Base-by-base conservation (phyloP, 140 eudicot genomes). In the Ambrosia hybrid region DNA sequence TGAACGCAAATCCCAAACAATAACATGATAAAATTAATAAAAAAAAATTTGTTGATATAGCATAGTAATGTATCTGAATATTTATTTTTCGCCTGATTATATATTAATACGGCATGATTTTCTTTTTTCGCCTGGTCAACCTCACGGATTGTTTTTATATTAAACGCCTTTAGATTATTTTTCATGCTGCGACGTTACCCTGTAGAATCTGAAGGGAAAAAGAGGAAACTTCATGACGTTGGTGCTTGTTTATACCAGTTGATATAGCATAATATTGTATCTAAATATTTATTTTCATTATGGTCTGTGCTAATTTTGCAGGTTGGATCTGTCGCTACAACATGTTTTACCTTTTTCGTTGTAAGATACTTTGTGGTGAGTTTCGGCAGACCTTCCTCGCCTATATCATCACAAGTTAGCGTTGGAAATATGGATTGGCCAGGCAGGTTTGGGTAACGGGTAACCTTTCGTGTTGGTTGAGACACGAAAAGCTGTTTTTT, bases 151-250 rank as follows among this genome's bases (percentile, higher is more conserved):
- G 43, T 55, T 61, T 17, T 34, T 61, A 58, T 67, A 57, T 52
- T 56, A 2, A 6, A 67, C 67, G 73, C 12, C 11, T 65, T 67
- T 85, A 88, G 96, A 77, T 88, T 85, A 75, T 91, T 85, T 68
- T 43, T 78, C 76, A 85, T 88, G 97, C 77, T 91, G 67, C 77
- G 89, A 65, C 92, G 95, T 21, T 85, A 85, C 70, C 97, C 97
- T 46, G 84, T 84, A 17, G 97, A 91, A 79, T 91, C 97, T 5
- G 80, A 82, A 78, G 97, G 96, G 65, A 88, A 88, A 81, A 88
- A 88, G 71, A 91, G 88, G 96, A 88, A 91, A 73, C 90, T 91
- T 80, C 91, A 88, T n/a, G 97, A 91, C 91, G 97, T 88, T 73
- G 71, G 85, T 73, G 45, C n/a, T 76, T 51, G 59, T 21, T 68